Conservation (phyloP, 768 basidiomycete species). For the Psilocybe tampanensis region DNA sequence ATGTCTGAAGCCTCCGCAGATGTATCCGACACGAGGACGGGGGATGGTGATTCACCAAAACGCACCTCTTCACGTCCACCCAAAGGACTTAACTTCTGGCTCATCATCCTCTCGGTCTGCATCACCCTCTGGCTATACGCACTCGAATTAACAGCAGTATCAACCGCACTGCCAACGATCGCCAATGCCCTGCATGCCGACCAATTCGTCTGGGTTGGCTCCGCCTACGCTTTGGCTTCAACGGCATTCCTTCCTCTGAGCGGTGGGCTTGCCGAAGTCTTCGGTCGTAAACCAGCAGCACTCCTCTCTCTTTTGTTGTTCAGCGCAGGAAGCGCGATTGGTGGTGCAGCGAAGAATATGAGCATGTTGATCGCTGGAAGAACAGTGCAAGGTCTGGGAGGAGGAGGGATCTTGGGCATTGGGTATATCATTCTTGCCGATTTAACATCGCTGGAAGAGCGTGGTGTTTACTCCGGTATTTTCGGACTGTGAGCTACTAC, state of each 20-base stretch:
- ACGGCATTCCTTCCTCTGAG: not conserved
- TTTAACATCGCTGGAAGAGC: conserved; percentile 46
- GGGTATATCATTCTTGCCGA: conserved; percentile 45
- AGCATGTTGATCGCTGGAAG: not conserved
- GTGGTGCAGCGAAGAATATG: conserved; percentile 37
- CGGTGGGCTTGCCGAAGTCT: conserved; percentile 12
- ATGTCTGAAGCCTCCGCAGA: not conserved
- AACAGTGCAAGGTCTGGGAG: conserved; percentile 44
- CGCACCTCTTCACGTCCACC: not conserved
- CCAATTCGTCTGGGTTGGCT: conserved; percentile 4
- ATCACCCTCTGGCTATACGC: not conserved
- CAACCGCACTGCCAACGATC: conserved; percentile 2
- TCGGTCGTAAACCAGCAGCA: conserved; percentile 40
- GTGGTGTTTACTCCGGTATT: conserved; percentile 34
- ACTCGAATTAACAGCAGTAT: not conserved
- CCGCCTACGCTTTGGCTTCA: conserved; percentile 1
- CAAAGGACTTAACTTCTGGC: not conserved
- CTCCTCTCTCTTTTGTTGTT: conserved; percentile 36
- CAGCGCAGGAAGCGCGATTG: conserved; percentile 45
- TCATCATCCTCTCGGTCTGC: not conserved
- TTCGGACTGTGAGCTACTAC: conserved; percentile 9
- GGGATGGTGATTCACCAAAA: not conserved
- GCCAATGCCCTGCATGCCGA: not conserved
- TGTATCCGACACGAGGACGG: too few species aligned
- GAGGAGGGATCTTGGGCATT: conserved; percentile 37